A percentile compares a stretch with the other conserved stretches of the same genome.
These are phyloP conservation scores for Nakazawaea holstii DNA, from an alignment of 805 yeast genomes.

Conservation along the genomic window DNA sequence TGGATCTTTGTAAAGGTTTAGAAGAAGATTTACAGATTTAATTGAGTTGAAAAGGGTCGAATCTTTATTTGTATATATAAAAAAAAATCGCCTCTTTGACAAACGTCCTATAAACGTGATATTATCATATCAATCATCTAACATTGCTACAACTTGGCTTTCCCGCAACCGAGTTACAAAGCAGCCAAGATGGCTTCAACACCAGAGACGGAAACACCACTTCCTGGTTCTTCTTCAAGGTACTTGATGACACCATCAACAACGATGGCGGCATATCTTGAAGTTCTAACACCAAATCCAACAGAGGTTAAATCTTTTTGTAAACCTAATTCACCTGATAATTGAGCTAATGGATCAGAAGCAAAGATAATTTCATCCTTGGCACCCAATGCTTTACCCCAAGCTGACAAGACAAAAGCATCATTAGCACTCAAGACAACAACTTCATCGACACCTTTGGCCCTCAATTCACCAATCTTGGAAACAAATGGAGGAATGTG, in stretches of 20 bases:
- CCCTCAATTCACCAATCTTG: conserved; percentile 29
- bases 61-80: too few relatives aligned
- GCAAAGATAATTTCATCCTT: conserved; percentile 47
- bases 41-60: too few relatives aligned
- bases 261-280: conserved; percentile 69
- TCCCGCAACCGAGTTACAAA: conserved; percentile 8
- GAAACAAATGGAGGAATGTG: conserved; percentile 36
- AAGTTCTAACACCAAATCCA: conserved; percentile 56
- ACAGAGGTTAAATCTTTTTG: conserved; percentile 44
- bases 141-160: background rate
- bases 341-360: conserved; percentile 57
- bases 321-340: conserved; percentile 57
- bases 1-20: too few relatives aligned
- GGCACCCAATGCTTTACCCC: conserved; percentile 43
- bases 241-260: conserved; percentile 31
- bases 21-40: too few relatives aligned
- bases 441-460: conserved; percentile 32
- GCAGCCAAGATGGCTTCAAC: conserved; percentile 32
- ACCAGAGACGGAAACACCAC: conserved; percentile 40
- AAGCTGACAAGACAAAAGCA: conserved; percentile 37
- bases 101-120: too few relatives aligned
- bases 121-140: too few relatives aligned
- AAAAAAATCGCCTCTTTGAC: too few relatives aligned
- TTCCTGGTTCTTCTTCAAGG: conserved; percentile 37
- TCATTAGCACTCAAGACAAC: conserved; percentile 35